These are phyloP conservation scores for Rhizopus sp. DNA, from an alignment of 371 early-diverging fungal genomes.

Conservation along the genomic window DNA sequence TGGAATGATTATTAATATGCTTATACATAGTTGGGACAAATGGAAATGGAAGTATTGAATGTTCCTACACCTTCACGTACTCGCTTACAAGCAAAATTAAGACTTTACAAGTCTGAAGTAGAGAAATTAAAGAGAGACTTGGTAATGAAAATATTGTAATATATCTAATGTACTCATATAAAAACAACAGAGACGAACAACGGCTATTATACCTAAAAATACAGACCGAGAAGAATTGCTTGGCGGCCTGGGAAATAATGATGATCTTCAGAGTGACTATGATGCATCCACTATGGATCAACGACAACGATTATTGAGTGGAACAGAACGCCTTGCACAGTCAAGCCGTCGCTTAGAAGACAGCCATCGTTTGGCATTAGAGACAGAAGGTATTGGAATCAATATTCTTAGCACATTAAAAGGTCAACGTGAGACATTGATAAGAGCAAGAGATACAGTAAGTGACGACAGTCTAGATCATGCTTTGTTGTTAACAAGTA, in stretches of 20 bases:
- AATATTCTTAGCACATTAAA: constrained; percentile 80
- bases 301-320: constrained; percentile 78
- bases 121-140: constrained; percentile 77
- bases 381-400: constrained; percentile 88
- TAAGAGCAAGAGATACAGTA: constrained; percentile 84
- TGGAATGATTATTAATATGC: neutral
- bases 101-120: constrained; percentile 75
- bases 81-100: constrained; percentile 72
- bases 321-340: constrained; percentile 83
- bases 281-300: constrained; percentile 78
- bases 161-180: neutral
- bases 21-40: constrained; percentile 72
- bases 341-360: constrained; percentile 83
- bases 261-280: constrained; percentile 42
- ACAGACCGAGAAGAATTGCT: constrained; percentile 69
- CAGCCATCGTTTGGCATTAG: constrained; percentile 87
- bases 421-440: constrained; percentile 90
- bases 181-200: constrained; percentile 37
- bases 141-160: constrained; percentile 38
- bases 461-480: constrained; percentile 13
- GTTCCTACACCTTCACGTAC: constrained; percentile 68
- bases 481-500: neutral
- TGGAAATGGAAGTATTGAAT: constrained; percentile 89
- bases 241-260: constrained; percentile 44
- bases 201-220: constrained; percentile 41